Base-by-base conservation (phyloP, 257 asterid species). In the Catharanthus roseus region DNA sequence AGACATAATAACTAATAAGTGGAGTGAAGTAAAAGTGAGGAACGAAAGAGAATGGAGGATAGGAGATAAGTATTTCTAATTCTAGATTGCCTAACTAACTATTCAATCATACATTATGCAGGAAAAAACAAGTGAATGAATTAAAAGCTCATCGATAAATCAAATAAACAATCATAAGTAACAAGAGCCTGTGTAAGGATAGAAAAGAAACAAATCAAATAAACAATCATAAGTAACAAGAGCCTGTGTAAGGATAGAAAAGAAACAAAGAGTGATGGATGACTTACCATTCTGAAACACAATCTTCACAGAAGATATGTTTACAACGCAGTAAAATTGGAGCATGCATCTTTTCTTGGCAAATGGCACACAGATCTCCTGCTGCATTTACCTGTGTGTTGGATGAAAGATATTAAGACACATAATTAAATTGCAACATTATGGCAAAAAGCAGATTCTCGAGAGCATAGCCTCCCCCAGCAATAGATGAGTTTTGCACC, bases 251-350 rank as follows among this genome's bases (percentile, higher is more conserved):
- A 63, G 36, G 13, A 12, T 57, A 61, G 47, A 34, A 7, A 44
- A 33, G 6, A 33, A n/a, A 33, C 49, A n/a, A 28, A 63, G 4
- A 1, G 47, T 15, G 12, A 31, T 26, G 44, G 13, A 51, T 38
- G 39, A 72, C 85, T 73, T 74, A 88, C 95, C 92, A 86, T 76
- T 88, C 92, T 28, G 95, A 86, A 56, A 86, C 89, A 68, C 95
- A 88, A 76, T 86, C 92, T 83, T 88, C 95, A 58, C 95, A 88
- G 73, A 88, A 88, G 54, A 86, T 82, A 77, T 88, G 95, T 75
- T 85, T 86, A 76, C 95, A 88, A 65, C 82, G 77, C 78, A 88
- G 64, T 65, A 86, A 69, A 72, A 85, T 77, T 44, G 95, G 95
- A 21, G 81, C 61, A 66, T 79, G 87, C 92, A 86, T 86, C 86